phyloP scores from a whole-genome alignment of 768 basidiomycete genomes.

The Candolleomyces efflorescens region DNA sequence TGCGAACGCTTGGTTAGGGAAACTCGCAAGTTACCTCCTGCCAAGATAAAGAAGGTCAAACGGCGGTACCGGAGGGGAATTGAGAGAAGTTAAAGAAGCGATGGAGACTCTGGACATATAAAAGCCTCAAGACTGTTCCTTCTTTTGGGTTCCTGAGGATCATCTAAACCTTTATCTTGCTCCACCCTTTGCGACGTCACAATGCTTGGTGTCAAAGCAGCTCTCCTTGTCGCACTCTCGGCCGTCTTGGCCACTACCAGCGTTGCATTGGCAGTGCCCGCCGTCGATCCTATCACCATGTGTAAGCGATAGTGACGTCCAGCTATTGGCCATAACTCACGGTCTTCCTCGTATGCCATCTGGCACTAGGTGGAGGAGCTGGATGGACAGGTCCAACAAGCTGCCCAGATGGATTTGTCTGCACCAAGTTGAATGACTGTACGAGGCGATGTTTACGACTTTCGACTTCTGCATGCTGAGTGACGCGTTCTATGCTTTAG shows the following conservation, averaged over 20 bases:
- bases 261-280: background rate
- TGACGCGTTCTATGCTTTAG: background rate
- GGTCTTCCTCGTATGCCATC: background rate
- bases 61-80: too few species aligned
- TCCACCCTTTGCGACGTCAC: background rate
- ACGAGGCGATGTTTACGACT: constrained; percentile 5
- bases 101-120: too few species aligned
- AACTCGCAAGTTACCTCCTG: too few species aligned
- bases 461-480: background rate
- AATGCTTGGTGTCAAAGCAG: background rate
- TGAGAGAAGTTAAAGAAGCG: too few species aligned
- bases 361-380: constrained; percentile 27
- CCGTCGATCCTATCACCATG: background rate
- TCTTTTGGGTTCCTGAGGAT: too few species aligned
- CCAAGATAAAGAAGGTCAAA: too few species aligned
- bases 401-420: constrained; percentile 28
- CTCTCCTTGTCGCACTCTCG: background rate
- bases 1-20: too few species aligned
- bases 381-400: constrained; percentile 32
- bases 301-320: background rate
- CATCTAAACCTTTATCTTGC: background rate
- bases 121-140: too few species aligned
- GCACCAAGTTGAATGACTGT: constrained; percentile 28
- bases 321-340: background rate
- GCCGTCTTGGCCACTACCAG: background rate